Evolutionary conservation across 495 filamentous ascomycete species (phyloP), one percentile per base, ranked within the genome.

Genomic region (Podospora anserina): DNA sequence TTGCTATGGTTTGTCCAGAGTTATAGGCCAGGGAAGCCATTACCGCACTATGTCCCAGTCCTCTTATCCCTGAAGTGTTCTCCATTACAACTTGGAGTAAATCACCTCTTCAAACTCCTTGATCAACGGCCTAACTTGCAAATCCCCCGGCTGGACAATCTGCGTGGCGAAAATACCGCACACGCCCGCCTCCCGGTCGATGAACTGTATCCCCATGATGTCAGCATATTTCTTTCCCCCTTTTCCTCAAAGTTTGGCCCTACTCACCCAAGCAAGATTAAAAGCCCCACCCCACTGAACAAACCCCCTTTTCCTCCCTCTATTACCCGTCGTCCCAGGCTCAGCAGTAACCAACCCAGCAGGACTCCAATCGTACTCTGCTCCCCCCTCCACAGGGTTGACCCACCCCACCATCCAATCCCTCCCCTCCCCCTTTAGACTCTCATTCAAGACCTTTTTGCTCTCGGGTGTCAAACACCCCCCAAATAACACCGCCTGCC

Each of bases 241-340:
- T 34, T 54, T 7, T 1, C 32, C 5, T 18, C 19, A 2, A 61
- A 65, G 32, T n/a, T 6, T 32, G 15, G 75, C 77, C 23, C 23
- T 23, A 23, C 69, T 55, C 7, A 79, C 77, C 77, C 77, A 79
- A 60, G 16, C 53, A 54, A 72, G 11, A 55, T 79, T 81, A 62
- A 70, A 75, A 23, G 70, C 71, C 3, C 79, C 80, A 6, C 75
- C 74, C 78, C 80, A 81, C 69, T 76, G 72, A 65, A 81, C 6
- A 28, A 75, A 76, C 57, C 76, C 77, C 20, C 63, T 72, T 30
- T 66, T 74, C 63, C 78, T 69, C 26, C 75, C 63, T 62, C 23
- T 65, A 5, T 74, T 72, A 39, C 70, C 23, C 23, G 23, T 23
- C 23, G 23, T 66, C n/a, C 65, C 75, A 18, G 66, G 67, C 59